Percentiles rank a stretch among this genome's conserved stretches.
phyloP scores from a whole-genome alignment of 1,139 yeast species.

The Yamadazyma sp. region DNA sequence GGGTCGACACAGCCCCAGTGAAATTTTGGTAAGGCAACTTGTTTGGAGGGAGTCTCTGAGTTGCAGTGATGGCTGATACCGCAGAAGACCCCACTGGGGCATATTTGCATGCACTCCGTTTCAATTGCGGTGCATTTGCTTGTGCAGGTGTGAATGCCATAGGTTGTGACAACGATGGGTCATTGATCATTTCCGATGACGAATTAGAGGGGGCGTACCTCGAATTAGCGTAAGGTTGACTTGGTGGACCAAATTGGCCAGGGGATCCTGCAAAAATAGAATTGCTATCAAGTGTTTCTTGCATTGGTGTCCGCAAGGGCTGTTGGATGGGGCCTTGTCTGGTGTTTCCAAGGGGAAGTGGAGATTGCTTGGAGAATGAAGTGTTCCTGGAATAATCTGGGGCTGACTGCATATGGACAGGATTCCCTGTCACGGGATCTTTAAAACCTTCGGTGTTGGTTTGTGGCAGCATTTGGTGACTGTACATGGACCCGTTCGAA shows the following conservation, averaged over 20 bases:
- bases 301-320: conserved; percentile 13
- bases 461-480: conserved; percentile 13
- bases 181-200: conserved; percentile 19
- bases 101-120: conserved; percentile 13
- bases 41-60: conserved; percentile 10
- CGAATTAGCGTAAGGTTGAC: conserved; percentile 10
- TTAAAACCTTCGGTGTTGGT: not conserved
- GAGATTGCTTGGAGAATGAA: conserved; percentile 6
- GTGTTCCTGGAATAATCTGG: not conserved
- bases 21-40: conserved; percentile 15
- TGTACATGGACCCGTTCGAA: not conserved
- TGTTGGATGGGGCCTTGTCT: conserved; percentile 1
- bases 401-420: not conserved
- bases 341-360: conserved; percentile 3
- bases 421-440: conserved; percentile 1
- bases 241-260: conserved; percentile 2
- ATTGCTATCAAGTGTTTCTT: conserved; percentile 11
- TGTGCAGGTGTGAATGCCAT: conserved; percentile 2
- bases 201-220: conserved; percentile 31
- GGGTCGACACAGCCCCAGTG: conserved; percentile 14
- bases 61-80: not conserved
- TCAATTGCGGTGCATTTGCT: conserved; percentile 11
- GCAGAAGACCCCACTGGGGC: conserved; percentile 12
- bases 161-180: conserved; percentile 12
- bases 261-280: conserved; percentile 11